phyloP scores from a whole-genome alignment of 805 yeast genomes.

The Dipodascopsis tothii region DNA sequence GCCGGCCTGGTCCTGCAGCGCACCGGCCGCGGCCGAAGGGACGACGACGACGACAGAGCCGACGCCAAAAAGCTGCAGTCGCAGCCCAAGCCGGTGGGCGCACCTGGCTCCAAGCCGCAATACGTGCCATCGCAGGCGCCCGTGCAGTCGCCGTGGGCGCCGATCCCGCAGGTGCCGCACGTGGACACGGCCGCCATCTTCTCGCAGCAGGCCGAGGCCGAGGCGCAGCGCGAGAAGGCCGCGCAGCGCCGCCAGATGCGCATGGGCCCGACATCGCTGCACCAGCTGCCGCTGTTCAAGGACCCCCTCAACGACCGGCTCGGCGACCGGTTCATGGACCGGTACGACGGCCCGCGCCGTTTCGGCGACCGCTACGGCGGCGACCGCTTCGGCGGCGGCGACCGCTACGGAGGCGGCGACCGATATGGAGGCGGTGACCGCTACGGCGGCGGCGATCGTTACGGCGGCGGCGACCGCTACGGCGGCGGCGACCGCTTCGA shows the following conservation, averaged over 20 bases:
- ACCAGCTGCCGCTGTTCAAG: too few species aligned
- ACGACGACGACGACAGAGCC: too few species aligned
- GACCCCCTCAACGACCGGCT: not conserved
- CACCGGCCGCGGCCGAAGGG: too few species aligned
- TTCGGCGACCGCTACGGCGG: not conserved
- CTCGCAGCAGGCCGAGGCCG: not conserved
- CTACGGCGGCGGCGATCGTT: not conserved
- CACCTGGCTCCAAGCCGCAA: too few species aligned
- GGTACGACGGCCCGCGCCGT: not conserved
- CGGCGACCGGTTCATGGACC: not conserved
- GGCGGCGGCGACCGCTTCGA: not conserved
- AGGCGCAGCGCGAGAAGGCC: not conserved
- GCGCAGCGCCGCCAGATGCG: not conserved
- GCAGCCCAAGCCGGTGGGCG: too few species aligned
- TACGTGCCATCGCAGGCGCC: not conserved
- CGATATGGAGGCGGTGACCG: slow-evolving; percentile 3
- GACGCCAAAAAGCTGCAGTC: too few species aligned
- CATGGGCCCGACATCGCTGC: too few species aligned
- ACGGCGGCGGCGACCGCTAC: slow-evolving; percentile 1
- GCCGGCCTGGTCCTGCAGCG: too few species aligned
- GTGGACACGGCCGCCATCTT: not conserved
- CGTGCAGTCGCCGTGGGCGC: slow-evolving; percentile 20
- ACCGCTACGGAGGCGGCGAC: not conserved
- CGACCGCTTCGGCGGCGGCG: not conserved
- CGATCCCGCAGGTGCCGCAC: slow-evolving; percentile 16